Evolutionary conservation across 495 filamentous ascomycete species (phyloP).

Genomic region (Neurospora sp.): DNA sequence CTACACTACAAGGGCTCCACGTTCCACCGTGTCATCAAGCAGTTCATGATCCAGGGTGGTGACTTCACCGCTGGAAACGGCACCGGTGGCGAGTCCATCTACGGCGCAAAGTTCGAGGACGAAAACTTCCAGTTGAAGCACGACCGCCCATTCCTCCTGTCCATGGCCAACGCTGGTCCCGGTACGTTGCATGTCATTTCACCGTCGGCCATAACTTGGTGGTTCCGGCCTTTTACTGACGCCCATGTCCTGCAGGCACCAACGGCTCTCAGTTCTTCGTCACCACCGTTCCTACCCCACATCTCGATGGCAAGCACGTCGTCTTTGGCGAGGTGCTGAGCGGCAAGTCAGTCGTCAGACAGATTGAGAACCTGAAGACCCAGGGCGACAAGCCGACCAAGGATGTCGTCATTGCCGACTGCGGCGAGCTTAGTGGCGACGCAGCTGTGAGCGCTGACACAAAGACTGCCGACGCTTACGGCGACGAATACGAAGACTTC

Average conservation of each 20-base stretch:
- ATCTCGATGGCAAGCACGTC: slow-evolving; percentile 94
- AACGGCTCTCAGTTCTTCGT: slow-evolving; percentile 99
- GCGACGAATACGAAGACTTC: slow-evolving; percentile 93
- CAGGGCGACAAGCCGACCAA: slow-evolving; percentile 67
- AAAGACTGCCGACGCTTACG: slow-evolving; percentile 63
- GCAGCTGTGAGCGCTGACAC: slow-evolving; percentile 52
- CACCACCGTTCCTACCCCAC: slow-evolving; percentile 85
- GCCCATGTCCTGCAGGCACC: slow-evolving; percentile 42
- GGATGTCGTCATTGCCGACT: slow-evolving; percentile 69
- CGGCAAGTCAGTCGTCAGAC: slow-evolving; percentile 82
- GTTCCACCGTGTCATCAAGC: slow-evolving; percentile 96
- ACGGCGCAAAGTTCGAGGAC: slow-evolving; percentile 95
- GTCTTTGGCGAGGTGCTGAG: slow-evolving; percentile 94
- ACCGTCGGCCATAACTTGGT: background rate
- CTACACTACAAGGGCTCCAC: slow-evolving; percentile 80
- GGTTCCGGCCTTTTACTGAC: slow-evolving; percentile 7
- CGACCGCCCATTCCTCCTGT: slow-evolving; percentile 86
- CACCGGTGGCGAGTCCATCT: slow-evolving; percentile 95
- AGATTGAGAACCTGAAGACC: slow-evolving; percentile 81
- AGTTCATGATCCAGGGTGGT: slow-evolving; percentile 99
- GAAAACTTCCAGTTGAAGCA: slow-evolving; percentile 95
- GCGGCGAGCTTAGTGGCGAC: slow-evolving; percentile 69
- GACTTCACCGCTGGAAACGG: slow-evolving; percentile 95
- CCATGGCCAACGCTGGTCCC: slow-evolving; percentile 96
- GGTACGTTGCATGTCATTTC: slow-evolving; percentile 42